phyloP scores from a whole-genome alignment of 495 filamentous ascomycete genomes.

The Aspergillus affinis region DNA sequence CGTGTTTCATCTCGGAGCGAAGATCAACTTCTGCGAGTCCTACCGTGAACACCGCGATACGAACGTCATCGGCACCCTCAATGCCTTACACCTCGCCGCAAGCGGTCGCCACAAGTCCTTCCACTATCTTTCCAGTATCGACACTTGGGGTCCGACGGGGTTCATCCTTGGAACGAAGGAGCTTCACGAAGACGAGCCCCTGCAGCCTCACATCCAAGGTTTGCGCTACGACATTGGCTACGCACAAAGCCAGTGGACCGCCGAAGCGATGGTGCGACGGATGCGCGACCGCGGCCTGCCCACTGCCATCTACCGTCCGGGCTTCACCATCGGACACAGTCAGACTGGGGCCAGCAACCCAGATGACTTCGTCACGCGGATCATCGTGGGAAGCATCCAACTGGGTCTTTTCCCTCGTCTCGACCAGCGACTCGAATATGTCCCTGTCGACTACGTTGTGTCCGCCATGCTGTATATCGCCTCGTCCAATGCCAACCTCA shows the following conservation, averaged over 20 bases:
- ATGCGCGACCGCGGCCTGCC: constrained; percentile 20
- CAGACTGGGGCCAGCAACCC: constrained; percentile 20
- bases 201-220: constrained; percentile 8
- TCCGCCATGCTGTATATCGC: constrained; percentile 21
- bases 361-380: constrained; percentile 27
- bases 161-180: constrained; percentile 7
- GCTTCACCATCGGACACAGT: constrained; percentile 24
- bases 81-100: constrained; percentile 17
- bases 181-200: constrained; percentile 16
- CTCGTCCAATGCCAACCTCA: background rate
- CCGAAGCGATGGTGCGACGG: constrained; percentile 21
- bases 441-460: constrained; percentile 21
- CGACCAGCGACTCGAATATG: constrained; percentile 16
- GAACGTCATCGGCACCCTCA: constrained; percentile 22
- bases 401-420: constrained; percentile 18
- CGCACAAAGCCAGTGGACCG: constrained; percentile 23
- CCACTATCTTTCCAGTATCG: constrained; percentile 27
- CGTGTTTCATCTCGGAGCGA: constrained; percentile 24
- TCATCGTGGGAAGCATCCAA: constrained; percentile 22
- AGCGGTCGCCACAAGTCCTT: constrained; percentile 18
- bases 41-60: constrained; percentile 18
- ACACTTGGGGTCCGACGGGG: constrained; percentile 15
- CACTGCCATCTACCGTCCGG: constrained; percentile 24
- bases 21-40: constrained; percentile 22
- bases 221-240: constrained; percentile 24